Base-by-base conservation (phyloP, 2,329 filamentous ascomycete genomes). In the Epichloe festucae region DNA sequence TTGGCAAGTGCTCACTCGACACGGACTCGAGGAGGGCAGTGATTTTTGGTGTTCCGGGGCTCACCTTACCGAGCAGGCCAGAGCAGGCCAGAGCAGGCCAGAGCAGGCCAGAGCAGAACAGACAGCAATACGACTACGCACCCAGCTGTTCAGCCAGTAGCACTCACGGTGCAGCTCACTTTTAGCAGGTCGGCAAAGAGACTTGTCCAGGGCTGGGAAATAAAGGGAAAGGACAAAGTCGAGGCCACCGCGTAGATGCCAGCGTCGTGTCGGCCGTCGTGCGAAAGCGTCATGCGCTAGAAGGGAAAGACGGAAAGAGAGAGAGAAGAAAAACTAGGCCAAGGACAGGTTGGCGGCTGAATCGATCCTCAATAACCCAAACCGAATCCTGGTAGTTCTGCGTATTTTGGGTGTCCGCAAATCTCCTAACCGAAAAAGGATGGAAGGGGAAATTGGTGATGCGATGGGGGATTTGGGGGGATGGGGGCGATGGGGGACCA, bases 371-470 rank as follows among this genome's bases (percentile, higher is more conserved):
- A 21, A 42, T 27, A 40, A 31, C 35, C 41, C 40, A 48, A 47
- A n/a, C 11, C 12, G 3, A 34, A 40, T 38, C 46, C 51, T 40
- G 46, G 50, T 14, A 41, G 40, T 8, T 2, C 27, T 38, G 12
- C 40, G 21, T 19, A 48, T 21, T 34, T 46, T n/a, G 43, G 36
- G 35, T 36, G 12, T 46, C 35, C 27, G 51, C 46, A 46, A 52
- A 52, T 52, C 21, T 49, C 46, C 34, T 41, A 45, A 46, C 45
- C 46, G 21, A 41, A 19, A 11, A 42, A 41, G 19, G 19, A 36
- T 19, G 12, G 27, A 14, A 48, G 19, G 50, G 51, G 51, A 49
- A 31, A 49, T 49, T 48, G 34, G 35, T 34, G 51, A 49, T 46
- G 42, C 7, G 49, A 46, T 42, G 50, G 45, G 23, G 14, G 2